Evolutionary conservation across 805 yeast genomes (phyloP).

Genomic region (Metschnikowia santaceciliae): DNA sequence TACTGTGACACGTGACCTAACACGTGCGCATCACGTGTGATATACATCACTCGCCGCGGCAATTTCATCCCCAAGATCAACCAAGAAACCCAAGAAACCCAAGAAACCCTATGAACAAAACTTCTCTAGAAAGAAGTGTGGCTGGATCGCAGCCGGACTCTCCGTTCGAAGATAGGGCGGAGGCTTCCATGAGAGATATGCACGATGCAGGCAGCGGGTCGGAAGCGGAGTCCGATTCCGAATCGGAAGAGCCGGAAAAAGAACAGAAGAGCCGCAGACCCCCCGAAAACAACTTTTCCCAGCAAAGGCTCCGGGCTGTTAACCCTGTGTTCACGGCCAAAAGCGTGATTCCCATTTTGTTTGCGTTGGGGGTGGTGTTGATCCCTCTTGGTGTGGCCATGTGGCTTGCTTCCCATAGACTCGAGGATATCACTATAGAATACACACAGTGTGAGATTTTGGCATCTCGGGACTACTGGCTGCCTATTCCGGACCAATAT

Average conservation of each 20-base stretch:
- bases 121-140: neutral
- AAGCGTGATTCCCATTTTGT: constrained; percentile 38
- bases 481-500: constrained; percentile 36
- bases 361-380: constrained; percentile 37
- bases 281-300: constrained; percentile 54
- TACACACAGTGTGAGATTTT: constrained; percentile 38
- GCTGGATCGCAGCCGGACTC: constrained; percentile 7
- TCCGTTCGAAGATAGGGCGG: constrained; percentile 14
- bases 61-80: too few relatives aligned
- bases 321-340: constrained; percentile 43
- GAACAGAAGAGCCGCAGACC: constrained; percentile 59
- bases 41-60: too few relatives aligned
- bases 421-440: constrained; percentile 39
- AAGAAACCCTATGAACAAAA: neutral
- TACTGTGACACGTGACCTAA: too few relatives aligned
- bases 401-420: constrained; percentile 41
- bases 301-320: constrained; percentile 50
- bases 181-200: neutral
- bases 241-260: constrained; percentile 32
- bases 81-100: too few relatives aligned
- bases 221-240: constrained; percentile 35
- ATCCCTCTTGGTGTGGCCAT: constrained; percentile 45
- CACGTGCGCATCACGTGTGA: too few relatives aligned
- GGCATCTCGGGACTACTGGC: constrained; percentile 33
- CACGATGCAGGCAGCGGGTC: constrained; percentile 9